Evolutionary conservation across 495 filamentous ascomycete genomes (phyloP).

Genomic region (Elasticomyces elasticus): DNA sequence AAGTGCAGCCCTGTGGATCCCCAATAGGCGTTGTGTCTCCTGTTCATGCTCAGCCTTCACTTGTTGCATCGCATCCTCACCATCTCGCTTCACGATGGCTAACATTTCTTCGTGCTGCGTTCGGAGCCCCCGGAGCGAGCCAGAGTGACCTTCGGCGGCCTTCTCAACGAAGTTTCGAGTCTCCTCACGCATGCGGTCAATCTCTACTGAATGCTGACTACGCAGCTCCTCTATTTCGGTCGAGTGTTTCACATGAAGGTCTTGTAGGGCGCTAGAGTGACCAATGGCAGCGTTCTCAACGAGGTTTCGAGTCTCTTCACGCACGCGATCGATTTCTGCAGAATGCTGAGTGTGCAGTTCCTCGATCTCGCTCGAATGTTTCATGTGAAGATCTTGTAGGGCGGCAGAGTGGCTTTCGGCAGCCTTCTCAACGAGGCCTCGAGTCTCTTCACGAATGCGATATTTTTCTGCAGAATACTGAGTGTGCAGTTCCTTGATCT

Average conservation of each 20-base stretch:
- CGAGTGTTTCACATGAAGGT: too few species aligned
- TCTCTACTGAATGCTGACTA: too few species aligned
- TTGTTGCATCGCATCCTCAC: background rate
- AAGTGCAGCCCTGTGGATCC: background rate
- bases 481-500: too few species aligned
- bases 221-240: too few species aligned
- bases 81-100: background rate
- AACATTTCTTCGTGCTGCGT: background rate
- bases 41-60: background rate
- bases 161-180: background rate
- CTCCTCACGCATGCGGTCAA: background rate
- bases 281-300: background rate
- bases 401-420: background rate
- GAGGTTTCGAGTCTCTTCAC: background rate
- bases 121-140: background rate
- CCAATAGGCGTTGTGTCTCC: background rate
- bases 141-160: background rate
- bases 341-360: too few species aligned
- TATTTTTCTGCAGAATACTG: background rate
- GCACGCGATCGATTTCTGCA: background rate
- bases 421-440: background rate
- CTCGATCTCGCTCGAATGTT: too few species aligned
- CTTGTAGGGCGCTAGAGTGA: background rate
- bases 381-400: too few species aligned
- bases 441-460: background rate